Evolutionary conservation across 2,329 filamentous ascomycete species (phyloP), one percentile per base, ranked within the genome.

Genomic region (Fusarium ramigenum): DNA sequence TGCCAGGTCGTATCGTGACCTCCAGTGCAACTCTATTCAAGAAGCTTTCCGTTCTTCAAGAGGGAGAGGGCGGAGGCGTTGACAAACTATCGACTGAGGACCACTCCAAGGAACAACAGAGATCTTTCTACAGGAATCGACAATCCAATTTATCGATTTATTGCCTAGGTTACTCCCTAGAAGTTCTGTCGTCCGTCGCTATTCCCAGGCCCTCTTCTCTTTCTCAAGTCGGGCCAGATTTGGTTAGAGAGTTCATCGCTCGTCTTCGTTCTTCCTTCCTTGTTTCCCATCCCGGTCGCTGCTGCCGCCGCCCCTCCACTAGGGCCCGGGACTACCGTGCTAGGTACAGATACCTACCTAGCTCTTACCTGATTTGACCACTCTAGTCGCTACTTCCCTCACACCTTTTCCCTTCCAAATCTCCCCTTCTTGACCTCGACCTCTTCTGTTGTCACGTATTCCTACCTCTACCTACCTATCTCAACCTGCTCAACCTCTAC

Each of bases 301-400:
- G 65, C 72, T 73, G 72, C 69, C 69, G 72, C 67, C 72, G 72
- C 61, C 54, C 58, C 68, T 73, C 72, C 72, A 70, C 72, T 66
- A 72, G 57, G 46, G 57, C 60, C 71, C 66, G 59, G 72, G 72
- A 69, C 68, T 74, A 72, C 68, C 72, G 68, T 66, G 58, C 72
- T 74, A 72, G 68, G 71, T 74, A 74, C 72, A 74, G 72, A 72
- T 75, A 74, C 72, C 65, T 74, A 75, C 72, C 43, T 34, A 63
- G 69, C 47, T 61, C 72, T 74, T 74, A 73, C 72, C 72, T 72
- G 72, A 74, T 74, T 69, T 52, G 69, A 46, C 47, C 50, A 70
- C 60, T 57, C 72, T 63, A 60, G 69, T 72, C 53, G 54, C 54
- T 70, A 60, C 68, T 66, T 69, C 71, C 54, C 52, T 69, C 64